phyloP scores from a whole-genome alignment of 352 stramenopile species.

The Globisporangium apiculatum region DNA sequence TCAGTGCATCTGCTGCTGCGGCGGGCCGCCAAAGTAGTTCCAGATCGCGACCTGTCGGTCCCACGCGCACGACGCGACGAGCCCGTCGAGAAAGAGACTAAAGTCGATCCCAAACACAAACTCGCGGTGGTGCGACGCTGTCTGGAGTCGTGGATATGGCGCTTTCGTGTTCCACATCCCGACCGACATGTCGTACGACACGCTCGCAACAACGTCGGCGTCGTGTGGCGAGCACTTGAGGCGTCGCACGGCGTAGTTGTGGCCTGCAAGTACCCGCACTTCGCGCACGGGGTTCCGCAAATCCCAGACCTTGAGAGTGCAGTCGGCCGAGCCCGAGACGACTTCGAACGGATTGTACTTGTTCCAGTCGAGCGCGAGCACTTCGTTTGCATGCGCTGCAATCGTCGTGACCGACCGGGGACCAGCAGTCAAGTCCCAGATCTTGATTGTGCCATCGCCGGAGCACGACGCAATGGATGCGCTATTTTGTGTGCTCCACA shows the following conservation, averaged over 20 bases:
- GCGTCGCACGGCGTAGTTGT: constrained; percentile 77
- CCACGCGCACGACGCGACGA: constrained; percentile 76
- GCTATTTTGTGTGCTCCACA: constrained; percentile 80
- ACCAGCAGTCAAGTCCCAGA: constrained; percentile 70
- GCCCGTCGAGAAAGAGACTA: constrained; percentile 70
- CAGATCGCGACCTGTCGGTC: constrained; percentile 67
- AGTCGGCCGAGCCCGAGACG: constrained; percentile 80
- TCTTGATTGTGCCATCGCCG: constrained; percentile 61
- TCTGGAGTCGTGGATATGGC: constrained; percentile 69
- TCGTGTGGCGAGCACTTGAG: constrained; percentile 86
- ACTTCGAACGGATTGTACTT: constrained; percentile 90
- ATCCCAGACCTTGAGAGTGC: constrained; percentile 84
- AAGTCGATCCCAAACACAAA: constrained; percentile 87
- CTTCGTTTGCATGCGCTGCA: constrained; percentile 70
- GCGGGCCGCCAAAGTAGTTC: constrained; percentile 75
- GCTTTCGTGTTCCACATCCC: constrained; percentile 84
- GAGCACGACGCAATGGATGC: constrained; percentile 70
- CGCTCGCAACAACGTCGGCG: constrained; percentile 68
- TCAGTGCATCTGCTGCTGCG: constrained; percentile 17
- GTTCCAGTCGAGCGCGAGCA: constrained; percentile 89
- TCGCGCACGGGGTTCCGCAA: constrained; percentile 64
- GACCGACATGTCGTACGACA: constrained; percentile 90
- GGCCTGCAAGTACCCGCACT: constrained; percentile 63
- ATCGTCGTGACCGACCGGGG: constrained; percentile 49
- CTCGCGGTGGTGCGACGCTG: constrained; percentile 74